Evolutionary conservation across 2,329 filamentous ascomycete genomes (phyloP), one percentile per base, ranked within the genome.

Genomic region (Scedosporium boydii): DNA sequence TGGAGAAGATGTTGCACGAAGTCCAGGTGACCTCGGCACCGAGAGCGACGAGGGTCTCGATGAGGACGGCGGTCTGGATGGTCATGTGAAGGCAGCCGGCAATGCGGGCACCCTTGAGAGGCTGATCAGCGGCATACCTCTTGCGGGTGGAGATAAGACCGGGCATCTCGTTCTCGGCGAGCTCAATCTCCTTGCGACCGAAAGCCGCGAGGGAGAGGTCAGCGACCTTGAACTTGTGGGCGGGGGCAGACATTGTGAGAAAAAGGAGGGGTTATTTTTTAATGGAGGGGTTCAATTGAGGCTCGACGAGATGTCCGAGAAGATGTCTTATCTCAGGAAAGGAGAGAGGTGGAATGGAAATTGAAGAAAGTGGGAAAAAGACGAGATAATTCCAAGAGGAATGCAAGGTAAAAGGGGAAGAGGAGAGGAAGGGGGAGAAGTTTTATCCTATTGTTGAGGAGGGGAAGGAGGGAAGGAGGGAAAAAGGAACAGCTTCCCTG

Each of bases 1-100:
- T 98, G 77, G 90, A 95, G 89, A 97, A 99, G 80, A 99, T 98
- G 87, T 99, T 98, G 89, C 95, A 99, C 71, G 90, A 95, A 66
- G 93, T 90, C 95, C 95, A 98, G 76, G 95, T 99, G 72, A 98
- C 90, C 86, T 98, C 95, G 73, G 95, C 95, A 81, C 95, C 95
- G 73, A 99, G 91, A 70, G 88, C 83, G 73, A 85, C 90, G 75
- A 99, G 88, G 69, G 95, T 99, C 88, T 99, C 95, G 79, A 99
- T 99, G 73, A 99, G 88, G 75, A 99, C 95, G 71, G 95, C 95
- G 68, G 95, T 99, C 85, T 99, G 95, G 82, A 99, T 98, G 77
- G 95, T 98, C 93, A 96, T 97, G 88, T 97, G 93, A 77, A 98
- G 84, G 82, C 95, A 98, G 75, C 95, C 95, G 72, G 95, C 95